phyloP scores from a whole-genome alignment of 1,139 yeast genomes.

The Debaryomyces psychrophilus region DNA sequence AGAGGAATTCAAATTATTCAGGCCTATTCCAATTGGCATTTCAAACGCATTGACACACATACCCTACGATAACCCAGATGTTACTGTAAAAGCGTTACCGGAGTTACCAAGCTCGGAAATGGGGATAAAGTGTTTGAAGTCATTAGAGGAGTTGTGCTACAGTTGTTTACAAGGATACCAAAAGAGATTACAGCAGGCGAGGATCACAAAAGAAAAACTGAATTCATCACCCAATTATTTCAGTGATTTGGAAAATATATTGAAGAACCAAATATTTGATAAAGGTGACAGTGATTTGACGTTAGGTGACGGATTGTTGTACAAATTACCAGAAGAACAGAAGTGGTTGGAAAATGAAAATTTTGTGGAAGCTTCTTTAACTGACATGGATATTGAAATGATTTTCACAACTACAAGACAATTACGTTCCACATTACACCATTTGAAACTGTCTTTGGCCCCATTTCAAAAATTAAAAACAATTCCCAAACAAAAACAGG shows the following conservation, averaged over 20 bases:
- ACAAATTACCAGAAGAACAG: conserved; percentile 21
- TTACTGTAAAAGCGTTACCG: conserved; percentile 30
- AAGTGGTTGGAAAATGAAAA: conserved; percentile 19
- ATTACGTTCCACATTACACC: conserved; percentile 25
- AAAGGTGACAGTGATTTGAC: conserved; percentile 19
- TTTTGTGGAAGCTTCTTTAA: conserved; percentile 36
- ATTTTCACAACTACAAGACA: conserved; percentile 29
- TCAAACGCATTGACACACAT: conserved; percentile 43
- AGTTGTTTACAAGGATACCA: conserved; percentile 53
- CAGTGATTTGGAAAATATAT: conserved; percentile 11
- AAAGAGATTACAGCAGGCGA: conserved; percentile 47
- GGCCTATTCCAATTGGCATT: conserved; percentile 31
- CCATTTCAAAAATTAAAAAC: conserved; percentile 28
- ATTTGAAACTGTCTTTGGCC: conserved; percentile 28
- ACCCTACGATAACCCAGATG: conserved; percentile 45
- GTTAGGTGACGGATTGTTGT: conserved; percentile 18
- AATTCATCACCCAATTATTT: conserved; percentile 9
- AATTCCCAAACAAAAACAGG: conserved; percentile 14
- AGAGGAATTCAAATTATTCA: conserved; percentile 43
- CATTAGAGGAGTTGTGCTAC: conserved; percentile 37
- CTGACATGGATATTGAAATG: conserved; percentile 48
- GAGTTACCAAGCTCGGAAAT: conserved; percentile 34
- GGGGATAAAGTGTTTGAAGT: conserved; percentile 38
- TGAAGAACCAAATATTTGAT: conserved; percentile 6
- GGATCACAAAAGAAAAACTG: conserved; percentile 29